These are phyloP conservation scores for Pichia cephalocereana DNA, from an alignment of 805 yeast species.

Conservation along the genomic window DNA sequence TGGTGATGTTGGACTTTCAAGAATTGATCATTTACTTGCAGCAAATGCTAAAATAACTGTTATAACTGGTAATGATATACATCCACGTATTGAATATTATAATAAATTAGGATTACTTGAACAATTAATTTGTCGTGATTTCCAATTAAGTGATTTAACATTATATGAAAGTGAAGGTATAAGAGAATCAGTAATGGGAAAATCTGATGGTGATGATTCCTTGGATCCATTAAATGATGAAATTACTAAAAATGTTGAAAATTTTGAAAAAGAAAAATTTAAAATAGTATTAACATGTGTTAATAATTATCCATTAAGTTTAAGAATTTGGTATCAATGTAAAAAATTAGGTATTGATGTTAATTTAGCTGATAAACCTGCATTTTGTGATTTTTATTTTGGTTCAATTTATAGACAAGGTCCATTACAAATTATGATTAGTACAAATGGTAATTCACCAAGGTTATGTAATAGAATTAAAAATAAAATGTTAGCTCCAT, in stretches of 20 bases:
- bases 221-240: conserved; percentile 7
- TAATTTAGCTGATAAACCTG: conserved; percentile 78
- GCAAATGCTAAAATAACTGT: conserved; percentile 69
- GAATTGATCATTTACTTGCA: conserved; percentile 55
- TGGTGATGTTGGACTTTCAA: conserved; percentile 65
- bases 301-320: conserved; percentile 56
- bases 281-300: conserved; percentile 67
- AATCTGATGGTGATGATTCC: conserved; percentile 15
- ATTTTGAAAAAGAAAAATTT: conserved; percentile 33
- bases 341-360: conserved; percentile 44
- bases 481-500: conserved; percentile 40
- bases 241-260: conserved; percentile 26
- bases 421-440: conserved; percentile 68
- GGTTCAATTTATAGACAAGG: conserved; percentile 72
- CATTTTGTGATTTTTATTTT: conserved; percentile 77
- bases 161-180: conserved; percentile 33
- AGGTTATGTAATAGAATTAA: conserved; percentile 57
- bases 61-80: conserved; percentile 35
- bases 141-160: conserved; percentile 36
- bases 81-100: conserved; percentile 27
- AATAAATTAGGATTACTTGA: conserved; percentile 33
- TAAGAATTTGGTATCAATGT: conserved; percentile 44
- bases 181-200: conserved; percentile 2
- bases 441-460: conserved; percentile 79
- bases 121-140: conserved; percentile 35